Conservation (phyloP, 2,329 filamentous ascomycete species). For the Torrubiellomyces zombiae region DNA sequence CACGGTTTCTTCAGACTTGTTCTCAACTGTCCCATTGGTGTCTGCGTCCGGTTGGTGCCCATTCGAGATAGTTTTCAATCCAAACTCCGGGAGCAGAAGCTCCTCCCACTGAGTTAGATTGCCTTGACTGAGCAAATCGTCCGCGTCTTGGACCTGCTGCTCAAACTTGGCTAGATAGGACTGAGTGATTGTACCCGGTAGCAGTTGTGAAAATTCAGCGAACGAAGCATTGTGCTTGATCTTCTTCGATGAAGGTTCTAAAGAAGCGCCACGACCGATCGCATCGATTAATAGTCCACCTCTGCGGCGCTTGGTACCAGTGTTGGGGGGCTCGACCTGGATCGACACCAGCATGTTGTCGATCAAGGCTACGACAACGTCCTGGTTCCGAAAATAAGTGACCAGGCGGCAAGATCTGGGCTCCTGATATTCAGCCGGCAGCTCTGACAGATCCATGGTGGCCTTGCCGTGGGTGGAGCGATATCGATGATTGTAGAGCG, state of each 20-base stretch:
- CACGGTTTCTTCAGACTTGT: constrained; percentile 13
- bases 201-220: constrained; percentile 16
- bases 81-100: constrained; percentile 31
- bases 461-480: constrained; percentile 38
- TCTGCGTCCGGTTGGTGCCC: constrained; percentile 6
- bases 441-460: constrained; percentile 25
- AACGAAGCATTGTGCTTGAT: constrained; percentile 14
- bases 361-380: constrained; percentile 48
- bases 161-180: constrained; percentile 29
- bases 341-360: constrained; percentile 49
- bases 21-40: constrained; percentile 7
- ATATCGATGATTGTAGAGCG: constrained; percentile 54
- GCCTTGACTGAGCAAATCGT: constrained; percentile 27
- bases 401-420: constrained; percentile 27
- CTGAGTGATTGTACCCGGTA: constrained; percentile 34
- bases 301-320: constrained; percentile 36
- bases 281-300: constrained; percentile 57
- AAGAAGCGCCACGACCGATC: constrained; percentile 44
- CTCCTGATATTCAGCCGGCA: constrained; percentile 18
- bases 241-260: constrained; percentile 19
- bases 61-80: too few relatives aligned
- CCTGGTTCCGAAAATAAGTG: constrained; percentile 47
- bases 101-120: constrained; percentile 33
- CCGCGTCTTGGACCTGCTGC: constrained; percentile 27
- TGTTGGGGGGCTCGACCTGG: constrained; percentile 47